These are phyloP conservation scores for Termitomyces sp. DNA, from an alignment of 768 basidiomycete genomes.

Conservation along the genomic window DNA sequence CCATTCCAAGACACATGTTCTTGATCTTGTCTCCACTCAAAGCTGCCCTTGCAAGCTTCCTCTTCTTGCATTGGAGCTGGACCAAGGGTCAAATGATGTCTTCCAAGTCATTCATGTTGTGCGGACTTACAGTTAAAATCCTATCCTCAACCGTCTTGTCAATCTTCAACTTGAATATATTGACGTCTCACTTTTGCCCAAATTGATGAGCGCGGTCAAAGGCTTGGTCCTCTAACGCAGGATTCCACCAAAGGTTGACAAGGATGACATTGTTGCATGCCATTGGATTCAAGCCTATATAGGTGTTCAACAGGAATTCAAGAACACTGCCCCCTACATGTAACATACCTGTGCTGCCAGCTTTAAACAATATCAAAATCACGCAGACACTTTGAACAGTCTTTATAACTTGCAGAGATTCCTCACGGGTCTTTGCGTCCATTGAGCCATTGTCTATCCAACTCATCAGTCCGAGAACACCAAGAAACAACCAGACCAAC, in stretches of 20 bases:
- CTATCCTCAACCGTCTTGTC: conserved; percentile 85
- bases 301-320: neutral
- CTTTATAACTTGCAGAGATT: conserved; percentile 70
- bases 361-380: conserved; percentile 95
- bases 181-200: conserved; percentile 83
- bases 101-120: neutral
- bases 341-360: conserved; percentile 89
- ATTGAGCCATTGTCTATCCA: conserved; percentile 87
- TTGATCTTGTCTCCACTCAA: conserved; percentile 87
- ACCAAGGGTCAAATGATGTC: neutral
- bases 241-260: conserved; percentile 95
- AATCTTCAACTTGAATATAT: conserved; percentile 88
- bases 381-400: conserved; percentile 54
- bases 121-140: conserved; percentile 57
- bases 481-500: conserved; percentile 28
- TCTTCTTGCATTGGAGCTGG: conserved; percentile 92
- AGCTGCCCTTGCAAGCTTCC: conserved; percentile 78
- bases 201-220: conserved; percentile 90
- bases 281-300: conserved; percentile 79
- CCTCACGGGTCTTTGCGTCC: conserved; percentile 72
- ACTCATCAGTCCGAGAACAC: conserved; percentile 5
- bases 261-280: conserved; percentile 94
- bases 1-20: conserved; percentile 77
- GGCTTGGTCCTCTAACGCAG: conserved; percentile 89
- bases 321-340: neutral